A percentile compares a stretch with the other conserved stretches of the same genome.
These are phyloP conservation scores for Scalesia atractyloides DNA, from an alignment of 129 eudicot species.

Conservation along the genomic window DNA sequence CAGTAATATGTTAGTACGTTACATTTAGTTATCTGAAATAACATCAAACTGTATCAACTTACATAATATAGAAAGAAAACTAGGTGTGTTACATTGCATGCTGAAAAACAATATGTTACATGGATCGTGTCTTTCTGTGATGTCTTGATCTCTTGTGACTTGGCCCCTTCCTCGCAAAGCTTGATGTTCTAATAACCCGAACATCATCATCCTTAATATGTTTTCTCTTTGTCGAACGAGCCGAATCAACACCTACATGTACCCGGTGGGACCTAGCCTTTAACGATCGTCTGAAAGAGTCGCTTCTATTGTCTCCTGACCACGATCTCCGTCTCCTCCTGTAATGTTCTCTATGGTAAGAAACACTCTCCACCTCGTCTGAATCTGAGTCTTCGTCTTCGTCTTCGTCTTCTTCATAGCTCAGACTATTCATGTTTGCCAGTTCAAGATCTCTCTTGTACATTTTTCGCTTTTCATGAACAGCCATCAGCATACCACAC, in stretches of 20 bases:
- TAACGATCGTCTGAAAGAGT: slow-evolving; percentile 45
- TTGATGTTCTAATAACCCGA: slow-evolving; percentile 44
- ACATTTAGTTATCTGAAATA: neutral
- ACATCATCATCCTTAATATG: slow-evolving; percentile 32
- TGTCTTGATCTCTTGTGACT: slow-evolving; percentile 32
- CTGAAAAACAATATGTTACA: neutral
- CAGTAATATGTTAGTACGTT: neutral
- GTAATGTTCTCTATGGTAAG: slow-evolving; percentile 5
- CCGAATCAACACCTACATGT: slow-evolving; percentile 41
- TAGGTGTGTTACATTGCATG: neutral
- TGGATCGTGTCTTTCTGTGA: neutral
- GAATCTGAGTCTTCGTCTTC: neutral
- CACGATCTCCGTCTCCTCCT: slow-evolving; percentile 23
- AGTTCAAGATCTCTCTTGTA: slow-evolving; percentile 45
- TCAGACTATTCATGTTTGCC: slow-evolving; percentile 11
- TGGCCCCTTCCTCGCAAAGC: slow-evolving; percentile 38
- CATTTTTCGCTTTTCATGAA: slow-evolving; percentile 32
- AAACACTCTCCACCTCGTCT: slow-evolving; percentile 18
- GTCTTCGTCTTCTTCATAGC: slow-evolving; percentile 28
- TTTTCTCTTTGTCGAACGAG: slow-evolving; percentile 25
- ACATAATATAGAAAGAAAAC: neutral
- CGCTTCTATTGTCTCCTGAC: slow-evolving; percentile 33
- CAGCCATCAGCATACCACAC: slow-evolving; percentile 26
- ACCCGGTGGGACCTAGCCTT: slow-evolving; percentile 50
- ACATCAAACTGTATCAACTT: neutral